phyloP scores from a whole-genome alignment of 495 filamentous ascomycete genomes.

The Xylaria sp. region DNA sequence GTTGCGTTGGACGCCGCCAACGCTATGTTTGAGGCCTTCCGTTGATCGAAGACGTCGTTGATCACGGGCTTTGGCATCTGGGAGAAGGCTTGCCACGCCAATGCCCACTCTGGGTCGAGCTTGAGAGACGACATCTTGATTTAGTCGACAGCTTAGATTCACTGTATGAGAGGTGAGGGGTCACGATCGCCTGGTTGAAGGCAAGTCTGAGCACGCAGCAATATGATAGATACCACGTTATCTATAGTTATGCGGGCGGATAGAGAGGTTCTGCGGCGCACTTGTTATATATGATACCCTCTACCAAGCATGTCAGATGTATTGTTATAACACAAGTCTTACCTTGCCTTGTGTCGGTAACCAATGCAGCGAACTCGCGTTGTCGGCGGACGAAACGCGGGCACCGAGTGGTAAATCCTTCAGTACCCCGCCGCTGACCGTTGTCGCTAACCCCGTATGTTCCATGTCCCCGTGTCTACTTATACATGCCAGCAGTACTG shows the following conservation, averaged over 20 bases:
- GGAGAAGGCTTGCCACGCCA: constrained; percentile 11
- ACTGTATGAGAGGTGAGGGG: background rate
- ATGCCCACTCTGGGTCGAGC: constrained; percentile 31
- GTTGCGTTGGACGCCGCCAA: background rate
- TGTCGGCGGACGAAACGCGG: background rate
- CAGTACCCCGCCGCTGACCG: background rate
- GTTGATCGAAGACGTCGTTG: constrained; percentile 18
- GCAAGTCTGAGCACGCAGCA: background rate
- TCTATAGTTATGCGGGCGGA: background rate
- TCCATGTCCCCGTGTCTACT: background rate
- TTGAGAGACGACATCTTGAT: constrained; percentile 27
- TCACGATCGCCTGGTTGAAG: background rate
- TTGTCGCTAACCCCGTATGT: background rate
- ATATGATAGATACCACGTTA: background rate
- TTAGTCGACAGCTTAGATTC: background rate
- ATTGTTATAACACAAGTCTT: background rate
- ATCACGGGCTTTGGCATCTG: constrained; percentile 18
- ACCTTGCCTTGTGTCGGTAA: too few relatives aligned
- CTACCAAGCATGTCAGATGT: background rate
- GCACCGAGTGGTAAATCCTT: background rate
- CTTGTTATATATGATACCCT: background rate
- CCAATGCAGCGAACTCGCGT: background rate
- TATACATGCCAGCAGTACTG: background rate
- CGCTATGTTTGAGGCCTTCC: constrained; percentile 4
- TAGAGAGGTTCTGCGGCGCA: background rate